phyloP scores from a whole-genome alignment of 805 yeast genomes.

The Saturnispora halmiae region DNA sequence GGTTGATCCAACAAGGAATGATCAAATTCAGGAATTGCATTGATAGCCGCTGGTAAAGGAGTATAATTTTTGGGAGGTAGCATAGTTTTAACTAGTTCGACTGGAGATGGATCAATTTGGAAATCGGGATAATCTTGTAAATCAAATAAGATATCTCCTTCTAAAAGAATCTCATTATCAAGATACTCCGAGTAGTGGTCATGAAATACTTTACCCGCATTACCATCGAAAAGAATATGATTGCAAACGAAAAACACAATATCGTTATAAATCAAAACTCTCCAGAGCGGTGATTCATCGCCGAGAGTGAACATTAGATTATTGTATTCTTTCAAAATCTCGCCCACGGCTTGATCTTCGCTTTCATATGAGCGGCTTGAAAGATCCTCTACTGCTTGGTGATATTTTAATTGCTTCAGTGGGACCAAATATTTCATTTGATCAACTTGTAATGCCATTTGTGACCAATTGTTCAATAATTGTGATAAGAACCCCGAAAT shows the following conservation, averaged over 20 bases:
- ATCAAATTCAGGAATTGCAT: conserved; percentile 1
- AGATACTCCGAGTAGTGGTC: conserved; percentile 1
- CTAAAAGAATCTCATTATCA: not conserved
- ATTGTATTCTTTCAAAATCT: conserved; percentile 6
- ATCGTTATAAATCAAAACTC: conserved; percentile 3
- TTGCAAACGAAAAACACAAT: conserved; percentile 10
- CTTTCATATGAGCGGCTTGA: not conserved
- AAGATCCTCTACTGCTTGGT: not conserved
- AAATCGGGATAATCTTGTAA: not conserved
- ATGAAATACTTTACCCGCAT: conserved; percentile 12
- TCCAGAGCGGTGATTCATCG: conserved; percentile 10
- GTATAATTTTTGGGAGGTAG: not conserved
- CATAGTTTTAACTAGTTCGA: not conserved
- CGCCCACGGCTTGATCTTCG: not conserved
- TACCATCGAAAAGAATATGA: conserved; percentile 13
- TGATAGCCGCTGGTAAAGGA: not conserved
- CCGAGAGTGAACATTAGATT: conserved; percentile 4
- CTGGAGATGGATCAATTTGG: conserved; percentile 4
- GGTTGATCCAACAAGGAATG: conserved; percentile 1
- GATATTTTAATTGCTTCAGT: not conserved
- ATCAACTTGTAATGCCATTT: conserved; percentile 10
- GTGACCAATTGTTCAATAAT: conserved; percentile 10
- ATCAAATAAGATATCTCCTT: not conserved
- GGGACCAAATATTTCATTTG: not conserved
- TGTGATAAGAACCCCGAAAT: not conserved